phyloP scores from a whole-genome alignment of 2,329 filamentous ascomycete species.

The Venturia aucupariae region DNA sequence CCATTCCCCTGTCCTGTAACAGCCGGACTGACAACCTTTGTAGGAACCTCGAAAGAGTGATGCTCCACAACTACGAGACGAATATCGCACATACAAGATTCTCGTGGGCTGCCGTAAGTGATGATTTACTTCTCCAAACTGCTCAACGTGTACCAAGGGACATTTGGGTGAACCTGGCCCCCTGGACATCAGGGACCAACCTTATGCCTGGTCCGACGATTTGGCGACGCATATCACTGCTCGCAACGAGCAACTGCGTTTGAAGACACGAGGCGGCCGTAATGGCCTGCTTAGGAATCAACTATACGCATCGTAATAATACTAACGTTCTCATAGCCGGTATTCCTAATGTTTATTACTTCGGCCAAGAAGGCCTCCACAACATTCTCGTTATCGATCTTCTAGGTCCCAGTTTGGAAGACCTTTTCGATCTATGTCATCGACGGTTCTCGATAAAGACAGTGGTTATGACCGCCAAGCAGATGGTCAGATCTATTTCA shows the following conservation, averaged over 20 bases:
- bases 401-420: slow-evolving; percentile 86
- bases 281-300: not conserved
- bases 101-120: slow-evolving; percentile 95
- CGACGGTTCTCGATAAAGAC: slow-evolving; percentile 94
- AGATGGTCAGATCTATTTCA: slow-evolving; percentile 59
- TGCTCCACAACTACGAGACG: slow-evolving; percentile 92
- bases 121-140: not conserved
- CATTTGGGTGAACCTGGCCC: not conserved
- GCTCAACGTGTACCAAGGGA: slow-evolving; percentile 10
- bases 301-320: slow-evolving; percentile 27
- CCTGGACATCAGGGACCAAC: not conserved
- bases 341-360: slow-evolving; percentile 99
- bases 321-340: slow-evolving; percentile 55
- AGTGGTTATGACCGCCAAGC: slow-evolving; percentile 97
- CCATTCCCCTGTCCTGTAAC: not conserved
- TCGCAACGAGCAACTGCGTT: not conserved
- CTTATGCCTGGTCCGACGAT: not conserved
- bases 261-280: not conserved
- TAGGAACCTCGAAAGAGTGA: slow-evolving; percentile 98
- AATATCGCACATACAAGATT: slow-evolving; percentile 99
- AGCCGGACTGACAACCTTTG: not conserved
- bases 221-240: not conserved
- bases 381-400: slow-evolving; percentile 98
- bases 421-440: slow-evolving; percentile 96
- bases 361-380: slow-evolving; percentile 94